Base-by-base conservation (phyloP, 1,284 basidiomycete genomes). In the Ustilago cynodontis region DNA sequence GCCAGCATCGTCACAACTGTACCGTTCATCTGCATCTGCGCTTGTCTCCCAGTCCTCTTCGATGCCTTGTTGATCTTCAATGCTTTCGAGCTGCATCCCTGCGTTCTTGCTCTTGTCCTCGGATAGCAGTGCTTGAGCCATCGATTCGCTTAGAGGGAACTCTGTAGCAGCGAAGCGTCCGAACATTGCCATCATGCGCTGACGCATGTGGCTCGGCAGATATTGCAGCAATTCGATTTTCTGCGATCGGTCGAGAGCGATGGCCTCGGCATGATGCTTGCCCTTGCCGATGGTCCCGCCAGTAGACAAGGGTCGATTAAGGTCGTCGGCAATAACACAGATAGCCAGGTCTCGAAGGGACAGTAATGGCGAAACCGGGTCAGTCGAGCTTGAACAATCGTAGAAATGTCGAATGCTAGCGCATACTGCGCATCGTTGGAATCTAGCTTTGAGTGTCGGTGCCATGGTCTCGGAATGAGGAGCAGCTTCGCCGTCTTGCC, bases 261-360 rank as follows among this genome's bases (percentile, higher is more conserved):
- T 14, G 2, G 20, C 20, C 13, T 28, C 39, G 18, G 5, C 7
- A n/a, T 28, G 33, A 3, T 2, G 47, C 11, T 49, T 50, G 11
- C 51, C 59, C 49, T 54, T 65, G 10, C 28, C 31, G 11, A 33
- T 29, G 2, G 22, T 37, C 6, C 10, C 10, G 2, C 29, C 3
- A 16, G 33, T 16, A 1, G 29, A 13, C 2, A 43, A 28, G 0
- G 66, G 67, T 9, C 58, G 26, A 22, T 71, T 71, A 22, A 76
- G 41, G 1, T 54, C 55, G 33, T 76, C 68, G 18, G 73, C 70
- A 8, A 77, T 67, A 2, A 68, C 66, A 26, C 70, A 70, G 1
- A 77, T 54, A 26, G 74, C 53, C 59, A 72, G 65, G n/a, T 72
- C 70, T 18, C 65, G 43, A 11, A 77, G 54, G 10, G 55, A 43